Evolutionary conservation across 1,284 basidiomycete species (phyloP), one percentile per base, ranked within the genome.

Genomic region (Trichosporon sp.): DNA sequence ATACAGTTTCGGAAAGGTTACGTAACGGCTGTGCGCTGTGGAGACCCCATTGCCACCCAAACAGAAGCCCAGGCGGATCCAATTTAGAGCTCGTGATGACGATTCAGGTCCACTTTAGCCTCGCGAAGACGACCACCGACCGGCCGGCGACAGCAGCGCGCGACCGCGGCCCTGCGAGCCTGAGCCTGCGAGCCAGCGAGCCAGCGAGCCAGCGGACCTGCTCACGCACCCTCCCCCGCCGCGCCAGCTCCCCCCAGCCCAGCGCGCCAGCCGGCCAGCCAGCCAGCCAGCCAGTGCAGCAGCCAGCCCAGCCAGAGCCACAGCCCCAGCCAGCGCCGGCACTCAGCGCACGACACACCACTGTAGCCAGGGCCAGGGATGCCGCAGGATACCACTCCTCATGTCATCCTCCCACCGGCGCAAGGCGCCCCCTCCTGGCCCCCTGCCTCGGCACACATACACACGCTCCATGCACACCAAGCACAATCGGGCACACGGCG

Each of bases 61-160:
- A 31, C 56, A 12, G 56, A 29, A 18, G 27, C 27, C 56, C 27
- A 60, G 29, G 56, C 56, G 56, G 56, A 60, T 60, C 56, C 56
- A 60, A 31, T 60, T 60, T 60, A 60, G 56, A 60, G 56, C 56
- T 60, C 56, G 56, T 60, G 27, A 60, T 60, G 56, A 60, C 56
- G 56, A 60, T 29, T 60, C 56, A 60, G 56, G 56, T 32, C 29
- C 29, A 23, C 7, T 31, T 60, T 60, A 60, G 56, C 18, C 56
- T 60, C 18, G 18, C 27, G 27, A 18, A 60, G 56, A 60, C 56
- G 27, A 31, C 56, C 27, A 53, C 8, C 51, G 51, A 51, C 21
- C 44, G 21, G 44, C 15, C 6, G 34, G 34, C 34, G 34, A 12
- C n/a, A n/a, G n/a, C n/a, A n/a, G n/a, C n/a, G n/a, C n/a, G n/a